Conservation (phyloP, 2,329 filamentous ascomycete species). For the Canariomyces notabilis region DNA sequence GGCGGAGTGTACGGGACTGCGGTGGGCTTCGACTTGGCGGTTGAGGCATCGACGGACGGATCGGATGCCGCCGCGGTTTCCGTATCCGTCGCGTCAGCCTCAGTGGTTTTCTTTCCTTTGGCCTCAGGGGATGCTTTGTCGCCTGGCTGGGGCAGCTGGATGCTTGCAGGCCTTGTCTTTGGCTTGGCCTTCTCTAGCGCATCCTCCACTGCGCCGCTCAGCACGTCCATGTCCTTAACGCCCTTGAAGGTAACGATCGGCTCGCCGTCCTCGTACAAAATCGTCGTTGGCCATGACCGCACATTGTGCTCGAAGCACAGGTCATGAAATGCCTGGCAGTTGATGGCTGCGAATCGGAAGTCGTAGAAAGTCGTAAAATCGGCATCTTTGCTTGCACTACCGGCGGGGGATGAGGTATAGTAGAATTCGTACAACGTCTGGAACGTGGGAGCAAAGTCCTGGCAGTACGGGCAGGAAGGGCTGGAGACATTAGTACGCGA, state of each 20-base stretch:
- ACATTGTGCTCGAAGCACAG: slow-evolving; percentile 67
- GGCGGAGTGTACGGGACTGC: slow-evolving; percentile 28
- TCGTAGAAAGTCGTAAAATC: slow-evolving; percentile 78
- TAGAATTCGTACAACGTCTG: slow-evolving; percentile 96
- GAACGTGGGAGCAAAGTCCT: slow-evolving; percentile 73
- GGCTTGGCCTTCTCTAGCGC: slow-evolving; percentile 73
- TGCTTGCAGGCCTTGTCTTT: slow-evolving; percentile 65
- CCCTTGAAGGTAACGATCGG: slow-evolving; percentile 60
- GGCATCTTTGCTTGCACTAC: slow-evolving; percentile 48
- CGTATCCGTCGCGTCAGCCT: slow-evolving; percentile 27
- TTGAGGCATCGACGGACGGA: not conserved
- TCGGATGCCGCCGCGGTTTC: slow-evolving; percentile 28
- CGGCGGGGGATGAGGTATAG: slow-evolving; percentile 71
- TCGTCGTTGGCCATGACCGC: slow-evolving; percentile 67
- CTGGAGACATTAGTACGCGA: slow-evolving; percentile 34
- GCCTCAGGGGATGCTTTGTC: slow-evolving; percentile 36
- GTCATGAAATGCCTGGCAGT: slow-evolving; percentile 80
- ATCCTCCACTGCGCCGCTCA: slow-evolving; percentile 70
- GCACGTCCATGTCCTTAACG: slow-evolving; percentile 57
- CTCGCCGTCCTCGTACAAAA: slow-evolving; percentile 75
- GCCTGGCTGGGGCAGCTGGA: slow-evolving; percentile 67
- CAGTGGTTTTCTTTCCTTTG: slow-evolving; percentile 28
- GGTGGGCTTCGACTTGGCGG: slow-evolving; percentile 26
- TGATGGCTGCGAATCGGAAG: slow-evolving; percentile 79
- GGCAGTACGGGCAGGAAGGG: slow-evolving; percentile 67